Percentiles rank a stretch among this genome's conserved stretches.
Conservation (phyloP, 2,329 filamentous ascomycete species). For the Plenodomus tracheiphilus region DNA sequence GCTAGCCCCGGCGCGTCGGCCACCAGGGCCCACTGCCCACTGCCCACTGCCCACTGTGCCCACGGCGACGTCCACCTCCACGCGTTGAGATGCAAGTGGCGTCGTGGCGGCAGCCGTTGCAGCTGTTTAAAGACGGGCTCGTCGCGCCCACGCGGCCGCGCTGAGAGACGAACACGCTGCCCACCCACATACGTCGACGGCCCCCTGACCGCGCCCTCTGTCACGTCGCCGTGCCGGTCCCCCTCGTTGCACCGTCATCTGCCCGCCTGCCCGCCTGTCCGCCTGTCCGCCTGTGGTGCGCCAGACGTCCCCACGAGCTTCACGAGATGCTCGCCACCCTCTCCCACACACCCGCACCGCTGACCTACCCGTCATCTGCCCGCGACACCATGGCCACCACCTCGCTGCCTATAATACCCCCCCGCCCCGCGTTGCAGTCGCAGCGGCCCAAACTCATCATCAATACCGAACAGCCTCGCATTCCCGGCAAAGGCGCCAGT, state of each 20-base stretch:
- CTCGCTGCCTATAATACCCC: constrained; percentile 51
- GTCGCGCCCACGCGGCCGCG: neutral
- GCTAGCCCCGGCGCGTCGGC: neutral
- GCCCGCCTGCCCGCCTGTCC: constrained; percentile 4
- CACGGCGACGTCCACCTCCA: neutral
- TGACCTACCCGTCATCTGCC: constrained; percentile 32
- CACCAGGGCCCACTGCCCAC: neutral
- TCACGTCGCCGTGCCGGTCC: neutral
- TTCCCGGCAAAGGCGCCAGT: constrained; percentile 58
- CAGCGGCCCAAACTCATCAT: constrained; percentile 63
- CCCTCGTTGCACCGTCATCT: constrained; percentile 8
- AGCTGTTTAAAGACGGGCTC: neutral
- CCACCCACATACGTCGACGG: neutral
- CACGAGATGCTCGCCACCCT: constrained; percentile 45
- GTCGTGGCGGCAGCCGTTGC: neutral
- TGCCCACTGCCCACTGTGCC: too few relatives aligned
- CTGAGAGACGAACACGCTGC: neutral
- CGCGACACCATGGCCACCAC: constrained; percentile 47
- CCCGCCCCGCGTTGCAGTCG: constrained; percentile 35
- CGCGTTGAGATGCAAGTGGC: neutral
- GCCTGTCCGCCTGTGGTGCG: constrained; percentile 3
- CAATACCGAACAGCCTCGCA: constrained; percentile 56
- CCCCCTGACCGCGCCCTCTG: neutral
- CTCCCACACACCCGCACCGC: constrained; percentile 35
- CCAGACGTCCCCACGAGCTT: constrained; percentile 4